Conservation (phyloP, 1,284 basidiomycete species). For the Mycosarcoma maydis region DNA sequence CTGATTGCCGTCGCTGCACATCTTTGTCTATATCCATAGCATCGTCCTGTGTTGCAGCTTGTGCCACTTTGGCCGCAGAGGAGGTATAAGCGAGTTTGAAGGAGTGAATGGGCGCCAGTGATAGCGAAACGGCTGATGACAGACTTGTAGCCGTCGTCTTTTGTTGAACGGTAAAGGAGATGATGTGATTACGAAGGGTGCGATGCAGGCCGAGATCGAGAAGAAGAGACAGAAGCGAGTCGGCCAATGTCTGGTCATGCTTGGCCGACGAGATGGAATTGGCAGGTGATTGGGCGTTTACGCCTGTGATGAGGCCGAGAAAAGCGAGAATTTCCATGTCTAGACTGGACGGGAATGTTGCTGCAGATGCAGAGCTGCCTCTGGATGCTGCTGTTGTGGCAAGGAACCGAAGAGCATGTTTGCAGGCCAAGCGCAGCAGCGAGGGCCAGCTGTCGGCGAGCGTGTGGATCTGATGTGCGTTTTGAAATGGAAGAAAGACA, state of each 20-base stretch:
- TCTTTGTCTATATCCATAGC: slow-evolving; percentile 22
- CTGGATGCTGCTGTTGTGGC: slow-evolving; percentile 7
- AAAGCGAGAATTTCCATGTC: slow-evolving; percentile 28
- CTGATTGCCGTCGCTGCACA: not conserved
- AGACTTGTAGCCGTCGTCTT: slow-evolving; percentile 23
- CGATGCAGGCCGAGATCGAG: slow-evolving; percentile 31
- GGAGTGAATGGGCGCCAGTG: slow-evolving; percentile 28
- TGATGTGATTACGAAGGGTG: slow-evolving; percentile 31
- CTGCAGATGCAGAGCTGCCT: not conserved
- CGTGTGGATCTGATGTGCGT: not conserved
- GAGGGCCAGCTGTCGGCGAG: slow-evolving; percentile 10
- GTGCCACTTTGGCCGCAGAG: not conserved
- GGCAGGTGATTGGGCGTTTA: slow-evolving; percentile 15
- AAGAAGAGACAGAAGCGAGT: slow-evolving; percentile 26
- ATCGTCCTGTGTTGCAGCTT: not conserved
- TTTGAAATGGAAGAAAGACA: slow-evolving; percentile 24
- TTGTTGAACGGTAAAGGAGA: slow-evolving; percentile 31
- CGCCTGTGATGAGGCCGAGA: slow-evolving; percentile 27
- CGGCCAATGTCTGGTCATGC: slow-evolving; percentile 8
- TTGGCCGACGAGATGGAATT: slow-evolving; percentile 3
- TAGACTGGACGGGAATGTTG: not conserved
- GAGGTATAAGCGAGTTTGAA: slow-evolving; percentile 11
- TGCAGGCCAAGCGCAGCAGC: slow-evolving; percentile 28
- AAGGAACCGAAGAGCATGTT: slow-evolving; percentile 32
- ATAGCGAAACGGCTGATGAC: slow-evolving; percentile 23